phyloP scores from a whole-genome alignment of 2,329 filamentous ascomycete genomes.

The Colletotrichum endophyticum region DNA sequence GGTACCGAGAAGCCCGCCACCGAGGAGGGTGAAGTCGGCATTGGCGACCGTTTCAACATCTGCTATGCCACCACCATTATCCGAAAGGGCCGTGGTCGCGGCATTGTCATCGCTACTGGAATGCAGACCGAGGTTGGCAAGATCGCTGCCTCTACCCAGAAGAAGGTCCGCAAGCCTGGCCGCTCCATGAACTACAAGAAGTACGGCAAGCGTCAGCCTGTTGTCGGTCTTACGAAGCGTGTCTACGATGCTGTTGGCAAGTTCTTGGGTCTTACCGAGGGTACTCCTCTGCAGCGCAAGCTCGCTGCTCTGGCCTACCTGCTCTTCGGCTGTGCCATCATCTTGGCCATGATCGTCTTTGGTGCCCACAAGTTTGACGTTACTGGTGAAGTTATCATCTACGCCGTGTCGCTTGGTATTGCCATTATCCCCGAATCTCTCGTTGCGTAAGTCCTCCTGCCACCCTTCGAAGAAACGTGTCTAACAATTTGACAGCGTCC shows the following conservation, averaged over 20 bases:
- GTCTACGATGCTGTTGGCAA: conserved; percentile 56
- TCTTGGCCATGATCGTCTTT: conserved; percentile 63
- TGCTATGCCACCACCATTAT: conserved; percentile 77
- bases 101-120: conserved; percentile 75
- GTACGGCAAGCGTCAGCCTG: conserved; percentile 55
- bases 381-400: conserved; percentile 59
- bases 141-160: conserved; percentile 63
- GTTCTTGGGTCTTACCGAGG: conserved; percentile 66
- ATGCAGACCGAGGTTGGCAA: conserved; percentile 75
- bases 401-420: conserved; percentile 63
- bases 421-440: conserved; percentile 69
- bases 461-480: background rate
- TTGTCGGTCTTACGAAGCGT: conserved; percentile 51
- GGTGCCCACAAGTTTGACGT: conserved; percentile 59
- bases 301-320: conserved; percentile 78
- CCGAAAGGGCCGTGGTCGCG: conserved; percentile 73
- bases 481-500: conserved; percentile 45
- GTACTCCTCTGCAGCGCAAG: conserved; percentile 81
- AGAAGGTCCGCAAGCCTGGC: conserved; percentile 60
- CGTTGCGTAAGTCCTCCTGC: conserved; percentile 54
- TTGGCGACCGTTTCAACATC: conserved; percentile 77
- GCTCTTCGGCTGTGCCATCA: conserved; percentile 73
- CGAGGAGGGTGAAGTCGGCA: conserved; percentile 59
- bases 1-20: conserved; percentile 50
- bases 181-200: conserved; percentile 59